Evolutionary conservation across 2,329 filamentous ascomycete species (phyloP), one percentile per base, ranked within the genome.

Genomic region (Colletotrichum sp.): DNA sequence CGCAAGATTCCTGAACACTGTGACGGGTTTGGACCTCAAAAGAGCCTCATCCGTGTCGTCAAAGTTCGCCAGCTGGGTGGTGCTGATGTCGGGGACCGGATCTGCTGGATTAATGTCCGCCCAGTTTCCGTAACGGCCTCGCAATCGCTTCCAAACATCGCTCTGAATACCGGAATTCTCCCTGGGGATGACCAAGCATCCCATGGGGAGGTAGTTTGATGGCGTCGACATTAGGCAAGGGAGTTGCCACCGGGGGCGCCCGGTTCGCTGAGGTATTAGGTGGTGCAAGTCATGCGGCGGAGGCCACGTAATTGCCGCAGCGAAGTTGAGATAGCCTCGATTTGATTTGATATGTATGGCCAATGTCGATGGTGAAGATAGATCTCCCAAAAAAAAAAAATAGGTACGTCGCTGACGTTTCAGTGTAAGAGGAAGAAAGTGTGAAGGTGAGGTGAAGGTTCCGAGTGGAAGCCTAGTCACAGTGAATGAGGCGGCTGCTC

Each of bases 191-290:
- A 77, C 75, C 3, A 88, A 77, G 73, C 84, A 86, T 66, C 88
- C 88, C 24, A 82, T 81, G 2, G 87, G 86, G 68, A 89, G 85
- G 75, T 86, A 87, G 48, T 72, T 68, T 78, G 82, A 58, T 79
- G 66, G 18, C 71, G 43, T 70, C 43, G 75, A 61, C 70, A 62
- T 71, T 34, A 21, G 26, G 24, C 43, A 26, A 48, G 56, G 21
- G 13, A 32, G 16, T 60, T 52, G 55, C 66, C 66, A 55, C 66
- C 34, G 65, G 56, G 36, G 30, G 36, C 67, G 34, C 55, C 64
- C 56, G 34, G 9, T 52, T 55, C 12, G 21, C 43, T n/a, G 64
- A 32, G 28, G 13, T 24, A 61, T 60, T 34, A 12, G 30, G 21
- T 26, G 16, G 13, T 26, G 56, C n/a, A 26, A 16, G 34, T 66